phyloP scores from a whole-genome alignment of 225 moss, liverwort and hornwort species.

The Pleurozium schreberi region DNA sequence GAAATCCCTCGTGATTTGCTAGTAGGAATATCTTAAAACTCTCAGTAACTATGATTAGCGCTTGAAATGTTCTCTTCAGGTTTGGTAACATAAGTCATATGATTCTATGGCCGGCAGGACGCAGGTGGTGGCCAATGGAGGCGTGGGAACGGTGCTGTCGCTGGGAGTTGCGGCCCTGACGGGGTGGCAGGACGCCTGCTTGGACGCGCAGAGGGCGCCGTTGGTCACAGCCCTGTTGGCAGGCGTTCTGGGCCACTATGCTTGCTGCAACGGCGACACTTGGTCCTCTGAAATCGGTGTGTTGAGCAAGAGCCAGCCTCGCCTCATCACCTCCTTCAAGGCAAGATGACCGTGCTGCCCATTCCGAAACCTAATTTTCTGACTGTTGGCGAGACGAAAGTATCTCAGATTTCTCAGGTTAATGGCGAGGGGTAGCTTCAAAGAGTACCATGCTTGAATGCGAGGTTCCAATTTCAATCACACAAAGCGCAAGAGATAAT shows the following conservation, averaged over 20 bases:
- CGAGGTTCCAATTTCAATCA: not conserved
- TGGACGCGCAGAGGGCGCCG: constrained; percentile 57
- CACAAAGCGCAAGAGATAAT: not conserved
- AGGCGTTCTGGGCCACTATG: constrained; percentile 76
- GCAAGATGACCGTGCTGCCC: not conserved
- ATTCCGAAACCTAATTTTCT: not conserved
- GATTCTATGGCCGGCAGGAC: constrained; percentile 18
- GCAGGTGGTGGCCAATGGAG: constrained; percentile 71
- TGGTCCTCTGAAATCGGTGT: constrained; percentile 93
- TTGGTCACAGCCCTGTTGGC: constrained; percentile 66
- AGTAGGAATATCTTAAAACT: not conserved
- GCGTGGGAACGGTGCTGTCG: constrained; percentile 57
- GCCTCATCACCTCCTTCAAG: constrained; percentile 73
- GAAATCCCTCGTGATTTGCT: not conserved
- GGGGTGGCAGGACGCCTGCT: constrained; percentile 62
- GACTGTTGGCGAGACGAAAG: not conserved
- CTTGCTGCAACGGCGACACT: constrained; percentile 89
- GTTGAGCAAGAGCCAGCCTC: constrained; percentile 63
- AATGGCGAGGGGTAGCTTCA: not conserved
- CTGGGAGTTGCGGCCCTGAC: constrained; percentile 36
- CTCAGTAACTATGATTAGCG: not conserved
- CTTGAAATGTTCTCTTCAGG: not conserved
- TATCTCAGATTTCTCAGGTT: not conserved
- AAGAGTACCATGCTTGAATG: not conserved
- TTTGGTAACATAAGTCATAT: not conserved